These are phyloP conservation scores for Macrophomina phaseolina DNA, from an alignment of 2,329 filamentous ascomycete genomes.

Conservation along the genomic window DNA sequence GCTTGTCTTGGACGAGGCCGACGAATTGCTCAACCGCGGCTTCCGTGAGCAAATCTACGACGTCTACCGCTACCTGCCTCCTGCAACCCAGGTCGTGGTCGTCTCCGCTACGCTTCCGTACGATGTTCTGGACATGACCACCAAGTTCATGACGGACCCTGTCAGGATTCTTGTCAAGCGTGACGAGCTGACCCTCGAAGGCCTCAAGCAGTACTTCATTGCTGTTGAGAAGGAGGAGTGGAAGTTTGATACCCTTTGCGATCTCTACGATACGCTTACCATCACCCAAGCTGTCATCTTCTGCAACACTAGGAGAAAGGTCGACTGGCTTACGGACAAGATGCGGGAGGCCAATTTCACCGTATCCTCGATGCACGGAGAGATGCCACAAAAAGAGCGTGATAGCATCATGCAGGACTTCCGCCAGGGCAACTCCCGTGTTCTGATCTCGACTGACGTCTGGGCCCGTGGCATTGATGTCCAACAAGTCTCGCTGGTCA, in stretches of 20 bases:
- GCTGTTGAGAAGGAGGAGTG: conserved; percentile 99
- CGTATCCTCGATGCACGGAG: conserved; percentile 97
- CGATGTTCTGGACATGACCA: conserved; percentile 98
- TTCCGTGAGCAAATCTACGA: conserved; percentile 99
- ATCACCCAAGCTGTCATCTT: conserved; percentile 99
- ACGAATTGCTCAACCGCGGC: conserved; percentile 85
- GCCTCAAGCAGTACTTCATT: conserved; percentile 98
- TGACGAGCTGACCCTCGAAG: conserved; percentile 97
- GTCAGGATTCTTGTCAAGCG: conserved; percentile 97
- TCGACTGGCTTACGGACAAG: conserved; percentile 99
- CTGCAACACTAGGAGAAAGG: conserved; percentile 98
- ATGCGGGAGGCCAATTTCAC: conserved; percentile 99
- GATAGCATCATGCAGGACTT: conserved; percentile 99
- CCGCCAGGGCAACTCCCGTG: conserved; percentile 92
- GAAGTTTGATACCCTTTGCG: conserved; percentile 99
- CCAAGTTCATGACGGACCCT: conserved; percentile 99
- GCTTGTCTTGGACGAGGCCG: conserved; percentile 77
- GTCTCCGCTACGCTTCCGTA: conserved; percentile 96
- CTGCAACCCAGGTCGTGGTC: conserved; percentile 97
- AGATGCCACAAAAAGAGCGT: conserved; percentile 98
- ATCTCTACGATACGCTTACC: conserved; percentile 97
- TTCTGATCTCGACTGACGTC: conserved; percentile 96
- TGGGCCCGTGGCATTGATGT: conserved; percentile 99
- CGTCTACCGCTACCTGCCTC: conserved; percentile 94
- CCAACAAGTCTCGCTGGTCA: conserved; percentile 96